These are phyloP conservation scores for Ceratocystis lukuohia DNA, from an alignment of 2,329 filamentous ascomycete species.

Conservation along the genomic window DNA sequence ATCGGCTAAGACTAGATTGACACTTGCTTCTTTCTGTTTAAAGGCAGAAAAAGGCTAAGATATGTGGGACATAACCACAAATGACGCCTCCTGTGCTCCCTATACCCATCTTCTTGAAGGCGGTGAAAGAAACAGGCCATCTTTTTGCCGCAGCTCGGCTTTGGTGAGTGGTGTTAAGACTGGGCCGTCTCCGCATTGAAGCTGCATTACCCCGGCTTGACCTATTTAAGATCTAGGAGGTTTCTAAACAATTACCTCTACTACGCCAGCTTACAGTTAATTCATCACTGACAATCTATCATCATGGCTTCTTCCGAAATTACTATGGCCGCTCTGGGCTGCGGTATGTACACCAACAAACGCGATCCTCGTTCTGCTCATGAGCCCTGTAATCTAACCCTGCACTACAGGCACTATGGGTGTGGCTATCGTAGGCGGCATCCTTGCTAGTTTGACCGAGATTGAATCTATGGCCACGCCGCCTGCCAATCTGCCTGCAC, in stretches of 20 bases:
- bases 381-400: conserved; percentile 11
- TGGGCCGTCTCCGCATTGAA: conserved; percentile 16
- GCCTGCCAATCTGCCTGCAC: conserved; percentile 33
- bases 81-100: background rate
- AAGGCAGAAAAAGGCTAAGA: too few species aligned
- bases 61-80: background rate
- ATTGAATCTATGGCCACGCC: conserved; percentile 35
- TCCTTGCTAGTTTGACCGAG: conserved; percentile 55
- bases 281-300: background rate
- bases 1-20: conserved; percentile 10
- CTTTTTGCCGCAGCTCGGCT: conserved; percentile 6
- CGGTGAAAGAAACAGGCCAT: conserved; percentile 13
- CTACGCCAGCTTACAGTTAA: background rate
- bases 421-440: conserved; percentile 68
- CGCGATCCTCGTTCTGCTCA: background rate
- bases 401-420: conserved; percentile 58
- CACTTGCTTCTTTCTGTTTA: too few species aligned
- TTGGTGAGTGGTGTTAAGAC: background rate
- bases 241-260: background rate
- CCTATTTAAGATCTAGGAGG: background rate
- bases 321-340: conserved; percentile 69
- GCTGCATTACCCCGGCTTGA: background rate
- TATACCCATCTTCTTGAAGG: background rate
- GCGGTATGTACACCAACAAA: conserved; percentile 38
- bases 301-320: conserved; percentile 31